These are phyloP conservation scores for Penstemon newberryi DNA, from an alignment of 257 asterid species.

Conservation along the genomic window DNA sequence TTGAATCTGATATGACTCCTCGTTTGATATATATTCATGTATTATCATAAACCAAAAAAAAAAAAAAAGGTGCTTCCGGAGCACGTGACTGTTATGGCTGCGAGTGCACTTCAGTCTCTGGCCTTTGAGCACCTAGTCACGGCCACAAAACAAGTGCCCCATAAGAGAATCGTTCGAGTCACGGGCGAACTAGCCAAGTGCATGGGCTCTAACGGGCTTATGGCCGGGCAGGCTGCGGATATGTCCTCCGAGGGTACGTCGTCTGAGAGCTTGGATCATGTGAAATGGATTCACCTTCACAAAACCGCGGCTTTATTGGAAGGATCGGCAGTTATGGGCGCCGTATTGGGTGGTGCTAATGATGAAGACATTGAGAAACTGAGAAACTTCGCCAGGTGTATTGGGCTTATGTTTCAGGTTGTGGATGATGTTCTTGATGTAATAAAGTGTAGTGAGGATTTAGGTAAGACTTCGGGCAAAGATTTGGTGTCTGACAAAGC, in stretches of 20 bases:
- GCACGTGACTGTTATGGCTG: too few species aligned
- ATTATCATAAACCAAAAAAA: too few species aligned
- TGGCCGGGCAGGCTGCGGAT: not conserved
- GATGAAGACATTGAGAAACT: conserved; percentile 16
- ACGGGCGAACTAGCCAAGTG: too few species aligned
- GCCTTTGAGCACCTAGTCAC: too few species aligned
- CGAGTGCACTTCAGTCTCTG: too few species aligned
- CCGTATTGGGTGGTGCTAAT: conserved; percentile 13
- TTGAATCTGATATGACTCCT: too few species aligned
- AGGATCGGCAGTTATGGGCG: conserved; percentile 23
- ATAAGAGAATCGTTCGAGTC: too few species aligned
- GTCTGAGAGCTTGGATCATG: conserved; percentile 9
- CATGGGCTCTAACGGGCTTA: too few species aligned
- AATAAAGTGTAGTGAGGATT: too few species aligned
- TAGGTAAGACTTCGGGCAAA: not conserved
- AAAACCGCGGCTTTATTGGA: conserved; percentile 22
- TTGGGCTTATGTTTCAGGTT: conserved; percentile 25
- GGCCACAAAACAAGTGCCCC: too few species aligned
- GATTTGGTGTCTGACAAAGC: conserved; percentile 17
- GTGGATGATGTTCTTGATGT: not conserved
- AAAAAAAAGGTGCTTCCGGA: too few species aligned
- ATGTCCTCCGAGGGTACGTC: conserved; percentile 6
- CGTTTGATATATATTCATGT: too few species aligned
- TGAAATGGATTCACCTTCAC: conserved; percentile 21
- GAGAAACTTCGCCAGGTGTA: conserved; percentile 23